Conservation (phyloP, 768 basidiomycete genomes). For the Kwoniella dendrophila region DNA sequence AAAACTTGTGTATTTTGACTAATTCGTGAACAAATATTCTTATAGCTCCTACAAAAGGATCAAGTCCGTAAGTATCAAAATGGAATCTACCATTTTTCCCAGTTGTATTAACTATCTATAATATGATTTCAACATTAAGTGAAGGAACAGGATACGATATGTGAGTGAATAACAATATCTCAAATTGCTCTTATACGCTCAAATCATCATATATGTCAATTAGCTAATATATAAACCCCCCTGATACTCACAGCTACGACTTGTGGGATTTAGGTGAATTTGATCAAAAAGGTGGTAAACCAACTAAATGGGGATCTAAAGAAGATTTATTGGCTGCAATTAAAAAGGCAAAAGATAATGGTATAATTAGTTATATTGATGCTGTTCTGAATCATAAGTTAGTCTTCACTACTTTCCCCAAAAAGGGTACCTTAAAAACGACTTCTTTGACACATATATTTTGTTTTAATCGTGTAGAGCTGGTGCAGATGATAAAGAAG, state of each 20-base stretch:
- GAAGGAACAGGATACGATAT: constrained; percentile 57
- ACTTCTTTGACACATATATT: too few relatives aligned
- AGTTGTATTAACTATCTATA: background rate
- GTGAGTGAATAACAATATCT: constrained; percentile 36
- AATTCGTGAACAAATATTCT: background rate
- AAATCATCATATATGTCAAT: background rate
- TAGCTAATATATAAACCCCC: background rate
- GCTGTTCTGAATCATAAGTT: constrained; percentile 81
- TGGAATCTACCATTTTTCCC: background rate
- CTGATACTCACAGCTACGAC: constrained; percentile 36
- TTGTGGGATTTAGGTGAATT: constrained; percentile 57
- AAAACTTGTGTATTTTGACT: too few relatives aligned
- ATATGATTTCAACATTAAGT: too few relatives aligned
- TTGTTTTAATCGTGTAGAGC: constrained; percentile 58
- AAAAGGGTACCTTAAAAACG: too few relatives aligned
- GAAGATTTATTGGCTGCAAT: constrained; percentile 75
- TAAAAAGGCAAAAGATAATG: constrained; percentile 66
- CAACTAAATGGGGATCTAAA: constrained; percentile 85
- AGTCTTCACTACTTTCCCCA: too few relatives aligned
- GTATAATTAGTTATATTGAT: constrained; percentile 77
- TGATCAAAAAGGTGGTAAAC: constrained; percentile 54
- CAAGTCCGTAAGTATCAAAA: constrained; percentile 41
- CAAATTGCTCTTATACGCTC: background rate
- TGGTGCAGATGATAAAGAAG: constrained; percentile 77
- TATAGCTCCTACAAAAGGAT: constrained; percentile 53